Evolutionary conservation across 345 rosid genomes (phyloP), one percentile per base, ranked within the genome.

Genomic region (Citrus sinensis): DNA sequence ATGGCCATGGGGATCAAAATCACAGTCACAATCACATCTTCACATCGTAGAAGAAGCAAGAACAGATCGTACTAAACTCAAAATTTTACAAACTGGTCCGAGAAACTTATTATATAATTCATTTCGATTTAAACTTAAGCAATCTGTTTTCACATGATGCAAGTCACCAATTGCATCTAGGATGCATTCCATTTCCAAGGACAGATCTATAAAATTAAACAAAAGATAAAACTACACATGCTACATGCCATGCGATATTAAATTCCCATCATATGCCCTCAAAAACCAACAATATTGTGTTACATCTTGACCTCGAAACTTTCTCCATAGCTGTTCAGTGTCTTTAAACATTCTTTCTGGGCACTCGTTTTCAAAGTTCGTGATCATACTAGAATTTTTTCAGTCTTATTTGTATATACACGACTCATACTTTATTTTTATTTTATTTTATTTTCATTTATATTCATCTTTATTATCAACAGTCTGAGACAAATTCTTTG

Each of bases 161-260:
- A 29, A 75, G 78, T 9, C 37, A 46, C 13, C 16, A 54, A 32
- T 58, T 55, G 63, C 42, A n/a, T 32, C 25, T 20, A 56, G 79
- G 60, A 70, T 65, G 78, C 73, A 82, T 77, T 76, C 87, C 83
- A 60, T 80, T 77, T 76, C 87, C 83, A 65, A 82, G 70, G 76
- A 78, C 79, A 75, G 81, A 80, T 82, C 82, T 14, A 61, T 37
- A 77, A 35, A 63, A 76, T 4, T 40, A 81, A 60, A 25, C 29
- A 14, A 17, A 25, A 11, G 8, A 73, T 58, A 6, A 8, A 58
- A 34, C n/a, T 39, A 11, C 68, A 59, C 77, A 63, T 74, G 77
- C 35, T 60, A 0, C 55, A 29, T 42, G 42, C 71, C 84, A 73
- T 22, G 65, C 62, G 77, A 7, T 39, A 30, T 71, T 27, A 68